Evolutionary conservation across 352 stramenopile species (phyloP), one percentile per base, ranked within the genome.

Genomic region (Phytophthora palmivora): DNA sequence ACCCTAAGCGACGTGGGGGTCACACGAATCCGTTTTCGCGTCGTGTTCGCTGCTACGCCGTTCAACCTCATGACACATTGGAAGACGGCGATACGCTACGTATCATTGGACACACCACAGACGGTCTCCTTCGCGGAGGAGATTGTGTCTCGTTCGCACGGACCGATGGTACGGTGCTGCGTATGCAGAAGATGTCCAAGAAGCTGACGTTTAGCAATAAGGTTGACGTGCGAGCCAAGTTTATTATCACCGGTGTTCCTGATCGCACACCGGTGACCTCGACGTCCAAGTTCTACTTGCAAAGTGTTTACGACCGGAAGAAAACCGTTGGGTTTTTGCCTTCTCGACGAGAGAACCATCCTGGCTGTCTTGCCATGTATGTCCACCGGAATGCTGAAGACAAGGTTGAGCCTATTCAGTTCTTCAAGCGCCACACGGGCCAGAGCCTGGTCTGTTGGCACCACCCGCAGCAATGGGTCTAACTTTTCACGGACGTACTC

Each of bases 181-280:
- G 81, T 18, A 77, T 84, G 54, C 81, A 90, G 50, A 83, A 76
- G 46, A 71, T 90, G 45, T 82, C 61, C 37, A 83, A 79, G 53
- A 88, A 88, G 62, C 68, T 90, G 12, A 72, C 64, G 15, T 90
- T 87, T 66, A 90, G 76, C 68, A 72, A 70, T 61, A 88, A 88
- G 52, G 78, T 86, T 34, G 77, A 91, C 52, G 67, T 78, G 18
- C 79, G 78, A 48, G 71, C 76, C 67, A 87, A 88, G 62, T 88
- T 91, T 55, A 72, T 88, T 46, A 74, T 91, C 33, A 77, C 63
- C 12, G 79, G 81, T n/a, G 79, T 91, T 28, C 81, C 79, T 14
- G 79, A 88, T 21, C 72, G 77, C 22, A 86, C 76, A 10, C 52
- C 79, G 6, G 81, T 91, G 28, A 87, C 79, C 1, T 79, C 79